Conservation (phyloP, 2,329 filamentous ascomycete genomes). For the Fusarium tanahbumbuense region DNA sequence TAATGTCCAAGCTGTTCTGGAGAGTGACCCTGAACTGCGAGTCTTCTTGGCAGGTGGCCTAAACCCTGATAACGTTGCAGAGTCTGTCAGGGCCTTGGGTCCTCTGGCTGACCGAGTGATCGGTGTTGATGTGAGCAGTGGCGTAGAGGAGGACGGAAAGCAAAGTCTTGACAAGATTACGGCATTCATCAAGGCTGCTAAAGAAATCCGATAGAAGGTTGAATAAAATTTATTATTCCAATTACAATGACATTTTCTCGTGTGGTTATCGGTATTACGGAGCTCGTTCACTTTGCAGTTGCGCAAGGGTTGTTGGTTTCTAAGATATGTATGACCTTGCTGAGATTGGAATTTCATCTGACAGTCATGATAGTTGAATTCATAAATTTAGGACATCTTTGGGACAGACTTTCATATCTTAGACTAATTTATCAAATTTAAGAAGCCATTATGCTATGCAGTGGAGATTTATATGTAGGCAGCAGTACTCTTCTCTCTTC, state of each 20-base stretch:
- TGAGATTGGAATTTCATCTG: too few species aligned
- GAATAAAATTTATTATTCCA: constrained; percentile 13
- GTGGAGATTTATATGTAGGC: neutral
- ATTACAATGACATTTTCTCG: neutral
- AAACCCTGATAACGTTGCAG: constrained; percentile 79
- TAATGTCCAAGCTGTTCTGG: constrained; percentile 74
- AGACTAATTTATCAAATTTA: too few species aligned
- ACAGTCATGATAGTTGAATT: too few species aligned
- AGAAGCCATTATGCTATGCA: too few species aligned
- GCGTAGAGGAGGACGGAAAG: constrained; percentile 84
- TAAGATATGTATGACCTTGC: too few species aligned
- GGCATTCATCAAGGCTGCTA: constrained; percentile 81
- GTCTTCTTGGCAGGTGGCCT: constrained; percentile 89
- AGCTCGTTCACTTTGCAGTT: neutral
- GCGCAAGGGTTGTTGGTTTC: too few species aligned
- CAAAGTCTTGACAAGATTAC: constrained; percentile 86
- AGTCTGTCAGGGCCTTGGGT: constrained; percentile 72
- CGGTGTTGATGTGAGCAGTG: constrained; percentile 93
- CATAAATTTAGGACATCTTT: too few species aligned
- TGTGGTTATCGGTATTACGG: neutral
- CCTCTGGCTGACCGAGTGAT: constrained; percentile 72
- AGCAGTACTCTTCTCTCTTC: neutral
- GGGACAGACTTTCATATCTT: too few species aligned
- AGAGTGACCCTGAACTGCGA: constrained; percentile 75
- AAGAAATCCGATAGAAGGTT: constrained; percentile 60